Evolutionary conservation across 176 grass and related monocot species (phyloP), one percentile per base, ranked within the genome.

Genomic region (Oryza meyeriana): DNA sequence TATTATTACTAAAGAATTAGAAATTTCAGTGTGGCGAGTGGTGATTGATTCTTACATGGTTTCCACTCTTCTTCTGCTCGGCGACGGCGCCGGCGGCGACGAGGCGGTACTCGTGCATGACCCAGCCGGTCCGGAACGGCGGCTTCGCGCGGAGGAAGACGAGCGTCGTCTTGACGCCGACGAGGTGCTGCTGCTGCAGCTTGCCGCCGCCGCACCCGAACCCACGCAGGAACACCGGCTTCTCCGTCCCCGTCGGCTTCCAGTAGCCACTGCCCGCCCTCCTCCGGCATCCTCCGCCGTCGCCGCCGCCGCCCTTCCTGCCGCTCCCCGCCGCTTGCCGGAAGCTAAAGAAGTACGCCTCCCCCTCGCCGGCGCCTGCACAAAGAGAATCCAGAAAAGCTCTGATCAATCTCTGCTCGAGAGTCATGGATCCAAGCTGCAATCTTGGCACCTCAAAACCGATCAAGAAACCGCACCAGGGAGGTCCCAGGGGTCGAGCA

Each of bases 21-120:
- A 2, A 40, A 17, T 18, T 40, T 42, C 12, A 25, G 2, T 13
- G 8, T 31, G 40, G 33, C 48, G 29, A 65, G 20, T 35, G 22
- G 34, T 39, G 34, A 39, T 35, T 13, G 27, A 57, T 74, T 63
- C 88, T 86, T 48, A 90, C 88, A 22, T 90, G 66, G 67, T 29
- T 30, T 13, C 69, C 79, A 26, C 41, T 40, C 50, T 72, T 68
- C 27, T 41, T 50, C 67, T 57, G 75, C 35, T 41, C 68, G 4
- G 67, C 40, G 40, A 10, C 71, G 25, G 20, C 67, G 45, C 28
- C 59, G 20, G 65, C 72, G 25, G 31, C 55, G 13, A 81, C 84
- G 45, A 97, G 94, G 16, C 72, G 61, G 65, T 92, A 94, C 80
- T 97, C 91, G 61, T 97, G 87, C 94, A 97, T 92, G 64, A 97